Evolutionary conservation across 2,329 filamentous ascomycete genomes (phyloP).

Genomic region (Hawksworthiomyces lignivorus): DNA sequence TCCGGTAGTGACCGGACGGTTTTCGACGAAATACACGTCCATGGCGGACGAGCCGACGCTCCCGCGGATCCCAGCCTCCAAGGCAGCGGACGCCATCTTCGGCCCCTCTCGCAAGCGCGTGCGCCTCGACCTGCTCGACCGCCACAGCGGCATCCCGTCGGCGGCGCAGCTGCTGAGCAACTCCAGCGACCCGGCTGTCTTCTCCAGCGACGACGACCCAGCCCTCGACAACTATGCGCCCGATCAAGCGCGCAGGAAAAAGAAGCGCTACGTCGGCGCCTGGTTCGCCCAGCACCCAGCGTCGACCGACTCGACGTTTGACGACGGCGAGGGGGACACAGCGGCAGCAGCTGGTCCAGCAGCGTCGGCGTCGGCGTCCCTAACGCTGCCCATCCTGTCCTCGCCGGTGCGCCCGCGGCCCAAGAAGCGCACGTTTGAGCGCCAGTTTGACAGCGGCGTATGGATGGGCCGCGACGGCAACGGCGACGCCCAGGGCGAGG

Average conservation of each 20-base stretch:
- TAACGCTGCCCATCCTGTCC: constrained; percentile 3
- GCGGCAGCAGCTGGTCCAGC: too few species aligned
- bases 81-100: constrained; percentile 12
- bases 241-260: constrained; percentile 43
- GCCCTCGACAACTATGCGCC: constrained; percentile 54
- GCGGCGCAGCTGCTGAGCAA: constrained; percentile 37
- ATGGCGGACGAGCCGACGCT: constrained; percentile 16
- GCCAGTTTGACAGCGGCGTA: constrained; percentile 58
- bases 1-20: constrained; percentile 3
- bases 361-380: too few species aligned
- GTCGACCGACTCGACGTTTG: constrained; percentile 15
- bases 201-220: constrained; percentile 66
- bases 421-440: constrained; percentile 46
- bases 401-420: constrained; percentile 21
- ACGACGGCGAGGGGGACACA: constrained; percentile 1
- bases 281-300: constrained; percentile 53
- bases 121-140: constrained; percentile 2
- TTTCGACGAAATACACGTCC: too few species aligned
- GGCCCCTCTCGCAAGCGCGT: constrained; percentile 12
- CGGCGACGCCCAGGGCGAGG: constrained; percentile 30
- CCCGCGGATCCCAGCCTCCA: constrained; percentile 13
- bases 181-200: constrained; percentile 64
- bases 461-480: constrained; percentile 57
- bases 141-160: neutral
- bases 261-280: constrained; percentile 56